Evolutionary conservation across 352 stramenopile species (phyloP).

Genomic region (Phytophthora crassamura): DNA sequence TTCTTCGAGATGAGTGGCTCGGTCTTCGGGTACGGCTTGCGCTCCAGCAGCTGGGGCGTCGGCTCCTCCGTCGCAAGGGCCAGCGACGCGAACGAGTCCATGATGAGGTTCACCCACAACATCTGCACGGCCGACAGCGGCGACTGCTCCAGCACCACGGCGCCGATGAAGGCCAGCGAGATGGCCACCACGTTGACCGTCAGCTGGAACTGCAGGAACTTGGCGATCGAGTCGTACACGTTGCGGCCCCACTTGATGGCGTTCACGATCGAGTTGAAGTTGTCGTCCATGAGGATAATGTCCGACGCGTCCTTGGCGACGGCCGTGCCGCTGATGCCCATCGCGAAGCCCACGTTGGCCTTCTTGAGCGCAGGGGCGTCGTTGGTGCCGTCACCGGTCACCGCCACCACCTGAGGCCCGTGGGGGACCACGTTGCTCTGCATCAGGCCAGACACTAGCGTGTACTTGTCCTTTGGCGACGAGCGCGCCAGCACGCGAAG

Average conservation of each 20-base stretch:
- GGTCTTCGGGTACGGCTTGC: conserved; percentile 90
- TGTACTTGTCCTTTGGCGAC: conserved; percentile 65
- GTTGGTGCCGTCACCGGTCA: conserved; percentile 96
- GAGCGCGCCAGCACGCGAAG: conserved; percentile 57
- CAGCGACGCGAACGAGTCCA: conserved; percentile 96
- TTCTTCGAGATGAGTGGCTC: conserved; percentile 91
- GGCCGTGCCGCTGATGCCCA: conserved; percentile 93
- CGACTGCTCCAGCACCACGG: conserved; percentile 60
- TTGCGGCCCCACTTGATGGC: conserved; percentile 96
- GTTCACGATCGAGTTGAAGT: conserved; percentile 96
- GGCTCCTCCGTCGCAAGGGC: conserved; percentile 94
- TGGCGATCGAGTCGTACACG: conserved; percentile 97
- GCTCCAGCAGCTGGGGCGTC: conserved; percentile 80
- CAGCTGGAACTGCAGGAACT: conserved; percentile 98
- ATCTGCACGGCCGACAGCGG: conserved; percentile 95
- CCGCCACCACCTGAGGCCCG: conserved; percentile 88
- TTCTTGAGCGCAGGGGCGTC: conserved; percentile 94
- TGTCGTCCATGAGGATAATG: conserved; percentile 96
- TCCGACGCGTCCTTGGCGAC: conserved; percentile 95
- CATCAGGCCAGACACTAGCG: conserved; percentile 59
- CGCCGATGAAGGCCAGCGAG: conserved; percentile 90
- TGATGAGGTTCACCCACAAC: conserved; percentile 98
- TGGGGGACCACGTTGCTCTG: conserved; percentile 47
- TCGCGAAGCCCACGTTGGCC: conserved; percentile 95
- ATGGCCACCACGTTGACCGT: conserved; percentile 96